A percentile compares a stretch with the other conserved stretches of the same genome.
These are phyloP conservation scores for Apiospora koreana DNA, from an alignment of 2,329 filamentous ascomycete species.

Conservation along the genomic window DNA sequence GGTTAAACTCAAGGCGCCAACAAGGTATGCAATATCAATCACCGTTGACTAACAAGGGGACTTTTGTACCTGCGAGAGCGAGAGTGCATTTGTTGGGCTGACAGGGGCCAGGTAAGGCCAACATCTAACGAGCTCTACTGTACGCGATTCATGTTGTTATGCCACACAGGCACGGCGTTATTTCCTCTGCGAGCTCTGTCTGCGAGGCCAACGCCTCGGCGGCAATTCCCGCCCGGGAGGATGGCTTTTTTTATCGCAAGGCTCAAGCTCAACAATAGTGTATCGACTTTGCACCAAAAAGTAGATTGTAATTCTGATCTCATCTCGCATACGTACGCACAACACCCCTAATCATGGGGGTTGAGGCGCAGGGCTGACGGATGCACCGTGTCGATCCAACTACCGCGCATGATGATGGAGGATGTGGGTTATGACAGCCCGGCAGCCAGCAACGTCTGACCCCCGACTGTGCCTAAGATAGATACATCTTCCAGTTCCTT, in stretches of 20 bases:
- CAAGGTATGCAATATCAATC: neutral
- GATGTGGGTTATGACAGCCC: neutral
- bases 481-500: neutral
- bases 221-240: neutral
- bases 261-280: neutral
- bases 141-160: neutral
- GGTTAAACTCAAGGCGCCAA: neutral
- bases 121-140: neutral
- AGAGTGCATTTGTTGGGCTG: neutral
- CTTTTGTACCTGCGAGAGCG: neutral
- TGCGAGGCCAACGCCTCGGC: neutral
- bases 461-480: neutral
- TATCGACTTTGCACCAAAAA: neutral
- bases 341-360: neutral
- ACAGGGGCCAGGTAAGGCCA: neutral
- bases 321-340: neutral
- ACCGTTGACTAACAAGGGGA: neutral
- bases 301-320: neutral
- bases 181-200: neutral
- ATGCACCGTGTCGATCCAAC: neutral
- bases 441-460: neutral
- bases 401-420: neutral
- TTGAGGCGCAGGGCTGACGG: conserved; percentile 1
- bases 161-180: neutral
- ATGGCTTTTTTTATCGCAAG: neutral